Conservation (phyloP, 2,329 filamentous ascomycete genomes). For the Arthrobotrys iridis region DNA sequence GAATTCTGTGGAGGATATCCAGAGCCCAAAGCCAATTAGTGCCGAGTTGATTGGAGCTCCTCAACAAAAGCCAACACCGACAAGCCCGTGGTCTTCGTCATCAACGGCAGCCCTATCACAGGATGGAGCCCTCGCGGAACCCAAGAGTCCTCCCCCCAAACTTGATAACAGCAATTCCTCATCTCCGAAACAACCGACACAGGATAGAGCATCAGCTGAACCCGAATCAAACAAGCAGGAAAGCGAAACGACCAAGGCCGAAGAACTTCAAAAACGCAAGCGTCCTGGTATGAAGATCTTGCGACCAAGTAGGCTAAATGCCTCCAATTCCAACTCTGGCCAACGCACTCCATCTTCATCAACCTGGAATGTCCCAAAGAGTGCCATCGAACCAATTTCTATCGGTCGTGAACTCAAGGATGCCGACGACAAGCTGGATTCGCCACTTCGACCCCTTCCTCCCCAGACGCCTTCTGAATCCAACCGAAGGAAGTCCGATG, state of each 20-base stretch:
- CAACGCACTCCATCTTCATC: conserved; percentile 49
- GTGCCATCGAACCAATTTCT: conserved; percentile 48
- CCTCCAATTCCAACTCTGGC: conserved; percentile 24
- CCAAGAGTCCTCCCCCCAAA: conserved; percentile 46
- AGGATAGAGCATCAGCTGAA: conserved; percentile 31
- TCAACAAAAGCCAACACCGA: conserved; percentile 28
- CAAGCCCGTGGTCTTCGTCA: conserved; percentile 49
- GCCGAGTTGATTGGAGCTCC: conserved; percentile 22
- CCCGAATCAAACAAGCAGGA: conserved; percentile 25
- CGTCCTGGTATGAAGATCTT: conserved; percentile 51
- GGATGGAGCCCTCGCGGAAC: conserved; percentile 36
- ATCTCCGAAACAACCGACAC: conserved; percentile 1
- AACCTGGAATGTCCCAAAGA: conserved; percentile 54
- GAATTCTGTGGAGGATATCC: conserved; percentile 35
- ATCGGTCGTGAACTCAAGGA: conserved; percentile 40
- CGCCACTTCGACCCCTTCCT: conserved; percentile 24
- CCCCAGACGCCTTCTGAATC: conserved; percentile 49
- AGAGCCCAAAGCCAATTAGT: conserved; percentile 9
- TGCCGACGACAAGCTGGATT: conserved; percentile 40
- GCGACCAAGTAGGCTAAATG: conserved; percentile 41
- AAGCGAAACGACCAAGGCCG: not conserved
- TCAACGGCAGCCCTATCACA: conserved; percentile 48
- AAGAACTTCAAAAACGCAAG: conserved; percentile 34
- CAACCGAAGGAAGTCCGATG: conserved; percentile 51
- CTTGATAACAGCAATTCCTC: conserved; percentile 28